Evolutionary conservation across 2,329 filamentous ascomycete species (phyloP), one percentile per base, ranked within the genome.

Genomic region (Trichoderma breve): DNA sequence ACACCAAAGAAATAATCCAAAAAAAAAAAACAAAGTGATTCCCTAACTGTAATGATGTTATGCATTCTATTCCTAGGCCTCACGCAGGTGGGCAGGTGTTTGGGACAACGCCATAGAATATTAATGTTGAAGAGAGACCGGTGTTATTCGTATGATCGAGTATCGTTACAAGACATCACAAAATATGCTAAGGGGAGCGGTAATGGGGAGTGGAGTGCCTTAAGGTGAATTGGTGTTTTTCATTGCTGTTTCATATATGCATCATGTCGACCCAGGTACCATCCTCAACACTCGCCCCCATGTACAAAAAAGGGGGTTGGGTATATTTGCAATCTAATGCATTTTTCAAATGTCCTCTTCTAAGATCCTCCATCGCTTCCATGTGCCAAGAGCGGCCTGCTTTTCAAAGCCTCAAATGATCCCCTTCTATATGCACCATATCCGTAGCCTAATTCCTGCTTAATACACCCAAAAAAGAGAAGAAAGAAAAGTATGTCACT

Each of bases 401-500:
- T 32, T 18, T 21, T 6, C 39, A 7, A 14, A 28, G 15, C 32
- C 15, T 61, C 43, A 58, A 28, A 62, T 70, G 26, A n/a, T 36
- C 53, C 57, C 66, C 11, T 60, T 70, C 57, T 70, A 70, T 62
- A 70, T 70, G 66, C 66, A 62, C 66, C 57, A 68, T 61, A 28
- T 21, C 57, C 66, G 30, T 53, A 36, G 18, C 9, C 39, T 43
- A 0, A 26, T 62, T 12, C 66, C 32, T 21, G 21, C 11, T 8
- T 11, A n/a, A 15, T 39, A 47, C 28, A 69, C 47, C 55, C 26
- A 47, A 57, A 43, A 18, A n/a, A 51, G 3, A 28, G 30, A 30
- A 57, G 21, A 6, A 12, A 65, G 6, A 43, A 47, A 60, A 60
- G 26, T n/a, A 21, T n/a, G 18, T 47, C 18, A 47, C 43, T 47